Conservation (phyloP, 345 rosid genomes). For the Pistacia integerrima region DNA sequence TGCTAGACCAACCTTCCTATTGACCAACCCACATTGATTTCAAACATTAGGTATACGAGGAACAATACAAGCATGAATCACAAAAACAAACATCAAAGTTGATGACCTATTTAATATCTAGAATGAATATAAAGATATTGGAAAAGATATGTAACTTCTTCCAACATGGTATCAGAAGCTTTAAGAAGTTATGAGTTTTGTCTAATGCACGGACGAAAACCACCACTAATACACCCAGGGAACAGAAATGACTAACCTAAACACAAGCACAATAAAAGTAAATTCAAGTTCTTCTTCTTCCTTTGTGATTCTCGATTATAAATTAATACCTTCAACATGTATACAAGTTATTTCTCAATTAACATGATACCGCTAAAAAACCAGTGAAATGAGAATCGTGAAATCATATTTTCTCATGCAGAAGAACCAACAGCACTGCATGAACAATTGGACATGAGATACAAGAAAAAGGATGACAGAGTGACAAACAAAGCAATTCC, state of each 20-base stretch:
- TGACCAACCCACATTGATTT: background rate
- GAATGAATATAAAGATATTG: background rate
- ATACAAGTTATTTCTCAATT: background rate
- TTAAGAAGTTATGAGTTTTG: background rate
- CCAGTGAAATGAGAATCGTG: background rate
- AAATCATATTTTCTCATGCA: background rate
- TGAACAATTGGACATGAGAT: background rate
- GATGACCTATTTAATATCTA: background rate
- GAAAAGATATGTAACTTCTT: background rate
- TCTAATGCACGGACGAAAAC: background rate
- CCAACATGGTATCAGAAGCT: background rate
- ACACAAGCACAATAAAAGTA: background rate
- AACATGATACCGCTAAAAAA: background rate
- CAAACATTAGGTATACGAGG: background rate
- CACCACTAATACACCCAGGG: background rate
- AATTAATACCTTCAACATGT: background rate
- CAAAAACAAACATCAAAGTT: background rate
- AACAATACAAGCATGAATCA: background rate
- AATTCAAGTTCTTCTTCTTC: background rate
- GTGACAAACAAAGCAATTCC: background rate
- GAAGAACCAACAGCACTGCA: background rate
- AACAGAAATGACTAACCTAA: background rate
- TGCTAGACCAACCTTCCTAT: background rate
- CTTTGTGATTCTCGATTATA: background rate
- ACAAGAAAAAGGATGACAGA: background rate